Percentiles rank a stretch among this genome's conserved stretches.
These are phyloP conservation scores for Zalaria obscura DNA, from an alignment of 2,329 filamentous ascomycete genomes.

Conservation along the genomic window DNA sequence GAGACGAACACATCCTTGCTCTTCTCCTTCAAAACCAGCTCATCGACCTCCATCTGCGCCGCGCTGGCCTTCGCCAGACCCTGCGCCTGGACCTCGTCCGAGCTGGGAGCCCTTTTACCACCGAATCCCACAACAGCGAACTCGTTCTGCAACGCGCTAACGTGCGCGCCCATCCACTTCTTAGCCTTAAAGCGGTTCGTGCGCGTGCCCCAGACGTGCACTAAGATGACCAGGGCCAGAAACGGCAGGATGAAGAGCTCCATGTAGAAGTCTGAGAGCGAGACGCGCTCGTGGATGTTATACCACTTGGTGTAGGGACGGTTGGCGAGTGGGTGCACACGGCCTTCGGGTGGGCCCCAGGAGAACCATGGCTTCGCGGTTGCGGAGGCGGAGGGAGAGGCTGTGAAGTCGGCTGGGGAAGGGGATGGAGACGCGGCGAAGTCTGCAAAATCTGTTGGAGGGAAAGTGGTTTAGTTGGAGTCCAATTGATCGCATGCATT, in stretches of 20 bases:
- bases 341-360: conserved; percentile 27
- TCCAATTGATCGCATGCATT: conserved; percentile 6
- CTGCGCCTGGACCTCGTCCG: conserved; percentile 30
- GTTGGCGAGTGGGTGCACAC: conserved; percentile 26
- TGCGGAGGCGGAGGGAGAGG: conserved; percentile 22
- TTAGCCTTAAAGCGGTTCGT: conserved; percentile 69
- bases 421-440: conserved; percentile 69
- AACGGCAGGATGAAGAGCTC: conserved; percentile 72
- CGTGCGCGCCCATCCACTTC: conserved; percentile 66
- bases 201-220: conserved; percentile 70
- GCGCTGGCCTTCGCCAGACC: conserved; percentile 22
- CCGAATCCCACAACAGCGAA: conserved; percentile 79
- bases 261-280: conserved; percentile 68
- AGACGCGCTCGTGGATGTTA: conserved; percentile 83
- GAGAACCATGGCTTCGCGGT: conserved; percentile 23
- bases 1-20: conserved; percentile 72
- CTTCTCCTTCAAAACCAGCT: conserved; percentile 66
- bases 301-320: conserved; percentile 89
- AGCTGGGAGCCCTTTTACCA: conserved; percentile 31
- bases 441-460: conserved; percentile 70
- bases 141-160: conserved; percentile 58
- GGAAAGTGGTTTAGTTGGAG: neutral
- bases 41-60: conserved; percentile 25
- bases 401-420: conserved; percentile 32
- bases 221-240: conserved; percentile 56